Base-by-base conservation (phyloP, 768 basidiomycete genomes). In the Sutorius australiensis region DNA sequence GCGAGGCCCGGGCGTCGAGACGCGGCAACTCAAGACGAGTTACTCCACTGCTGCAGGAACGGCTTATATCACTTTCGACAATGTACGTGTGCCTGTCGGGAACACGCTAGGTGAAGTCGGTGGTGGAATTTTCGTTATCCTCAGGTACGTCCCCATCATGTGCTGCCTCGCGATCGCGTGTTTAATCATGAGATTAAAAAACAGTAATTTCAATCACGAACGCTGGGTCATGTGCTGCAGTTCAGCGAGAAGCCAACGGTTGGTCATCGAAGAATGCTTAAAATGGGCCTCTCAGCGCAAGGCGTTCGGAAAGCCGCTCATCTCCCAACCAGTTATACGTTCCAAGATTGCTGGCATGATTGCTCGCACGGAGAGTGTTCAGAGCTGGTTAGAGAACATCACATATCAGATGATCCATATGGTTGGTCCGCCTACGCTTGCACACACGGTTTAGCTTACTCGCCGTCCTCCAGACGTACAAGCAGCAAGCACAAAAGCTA, bases 151-250 rank as follows among this genome's bases (percentile, higher is more conserved):
- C 17, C 31, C 33, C 10, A 27, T 9, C n/a, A 2, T 42, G 13
- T 45, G 37, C 31, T 46, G 9, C 13, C 32, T 12, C 12, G 13
- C 1, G 38, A 24, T 12, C 1, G 10, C 19, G 7, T 1, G 13
- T 34, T 34, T 12, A n/a, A 48, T 10, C 16, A 44, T 37, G 16
- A 19, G 19, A 5, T 43, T 70, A 74, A 6, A 30, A 30, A 43
- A 48, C 24, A 80, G 88, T 53, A 98, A 95, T 73, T 97, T 95
- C 74, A 95, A 95, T 67, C 92, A 95, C 68, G 93, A 94, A 66
- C 86, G 89, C 59, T 95, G 90, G 92, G 89, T 90, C 27, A 94
- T 94, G 88, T 82, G 80, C 66, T 89, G 89, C 61, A 74, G 80
- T 31, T 83, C 81, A 24, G 83, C 86, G n/a, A 77, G 88, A 52